Percentiles rank a stretch among this genome's conserved stretches.
phyloP scores from a whole-genome alignment of 2,329 filamentous ascomycete species.

The Colletotrichum spinosum region DNA sequence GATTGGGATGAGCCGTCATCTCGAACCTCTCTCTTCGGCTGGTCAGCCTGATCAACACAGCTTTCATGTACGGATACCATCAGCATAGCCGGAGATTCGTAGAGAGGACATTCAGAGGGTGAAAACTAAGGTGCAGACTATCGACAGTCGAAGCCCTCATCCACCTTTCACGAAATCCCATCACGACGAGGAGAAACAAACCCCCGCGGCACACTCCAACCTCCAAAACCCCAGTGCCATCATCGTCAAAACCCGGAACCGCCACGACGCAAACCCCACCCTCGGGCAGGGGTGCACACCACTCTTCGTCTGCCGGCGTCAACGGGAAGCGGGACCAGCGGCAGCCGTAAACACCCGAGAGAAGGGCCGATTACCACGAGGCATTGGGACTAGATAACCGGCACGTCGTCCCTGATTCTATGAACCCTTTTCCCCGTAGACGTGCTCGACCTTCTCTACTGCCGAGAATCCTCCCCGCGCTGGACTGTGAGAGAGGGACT shows the following conservation, averaged over 20 bases:
- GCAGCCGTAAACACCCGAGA: conserved; percentile 34
- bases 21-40: no score
- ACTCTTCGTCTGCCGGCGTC: conserved; percentile 28
- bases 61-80: no score
- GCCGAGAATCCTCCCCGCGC: no score
- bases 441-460: no score
- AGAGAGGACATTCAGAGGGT: no score
- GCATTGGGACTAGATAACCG: conserved; percentile 33
- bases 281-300: conserved; percentile 14
- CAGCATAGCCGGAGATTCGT: no score
- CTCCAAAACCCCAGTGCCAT: background rate
- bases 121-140: no score
- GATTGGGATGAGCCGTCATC: background rate
- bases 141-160: no score
- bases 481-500: no score
- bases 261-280: background rate
- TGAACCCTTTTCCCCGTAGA: no score
- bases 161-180: no score
- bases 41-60: no score
- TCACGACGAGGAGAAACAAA: conserved; percentile 2
- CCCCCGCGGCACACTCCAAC: background rate
- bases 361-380: conserved; percentile 36
- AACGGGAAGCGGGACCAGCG: conserved; percentile 11
- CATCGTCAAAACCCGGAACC: conserved; percentile 1
- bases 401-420: conserved; percentile 25